Conservation (phyloP, 345 rosid species). For the Orychophragmus violaceus region DNA sequence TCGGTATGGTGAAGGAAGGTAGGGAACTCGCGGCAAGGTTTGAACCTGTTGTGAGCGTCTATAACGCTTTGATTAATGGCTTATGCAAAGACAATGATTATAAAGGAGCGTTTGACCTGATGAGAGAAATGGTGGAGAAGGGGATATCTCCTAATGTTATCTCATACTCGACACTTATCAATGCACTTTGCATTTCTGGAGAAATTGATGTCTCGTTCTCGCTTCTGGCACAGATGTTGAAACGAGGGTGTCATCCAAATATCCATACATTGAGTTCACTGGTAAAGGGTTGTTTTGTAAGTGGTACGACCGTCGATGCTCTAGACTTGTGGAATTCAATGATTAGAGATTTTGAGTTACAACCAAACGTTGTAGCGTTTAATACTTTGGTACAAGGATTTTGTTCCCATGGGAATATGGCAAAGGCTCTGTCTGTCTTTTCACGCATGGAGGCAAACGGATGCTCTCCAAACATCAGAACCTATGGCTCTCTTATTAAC, state of each 20-base stretch:
- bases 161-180: constrained; percentile 66
- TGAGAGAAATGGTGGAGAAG: constrained; percentile 45
- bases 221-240: constrained; percentile 56
- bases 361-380: constrained; percentile 58
- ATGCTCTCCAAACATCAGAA: constrained; percentile 45
- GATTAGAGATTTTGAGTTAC: constrained; percentile 38
- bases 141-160: constrained; percentile 60
- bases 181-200: constrained; percentile 48
- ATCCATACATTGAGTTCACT: constrained; percentile 58
- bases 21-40: constrained; percentile 49
- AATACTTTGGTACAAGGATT: constrained; percentile 67
- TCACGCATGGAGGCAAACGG: constrained; percentile 53
- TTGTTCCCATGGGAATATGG: constrained; percentile 44
- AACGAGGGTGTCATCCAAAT: constrained; percentile 69
- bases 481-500: constrained; percentile 63
- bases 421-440: constrained; percentile 47
- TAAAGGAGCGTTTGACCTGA: constrained; percentile 45
- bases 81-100: constrained; percentile 49
- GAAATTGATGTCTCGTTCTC: constrained; percentile 52
- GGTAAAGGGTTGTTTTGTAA: constrained; percentile 58
- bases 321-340: constrained; percentile 55
- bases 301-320: constrained; percentile 44
- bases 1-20: constrained; percentile 65
- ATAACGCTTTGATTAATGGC: constrained; percentile 67
- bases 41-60: constrained; percentile 48